Percentiles rank a stretch among this genome's conserved stretches.
Evolutionary conservation across 2,329 filamentous ascomycete species (phyloP).

Genomic region (Penicillium verrucosum): DNA sequence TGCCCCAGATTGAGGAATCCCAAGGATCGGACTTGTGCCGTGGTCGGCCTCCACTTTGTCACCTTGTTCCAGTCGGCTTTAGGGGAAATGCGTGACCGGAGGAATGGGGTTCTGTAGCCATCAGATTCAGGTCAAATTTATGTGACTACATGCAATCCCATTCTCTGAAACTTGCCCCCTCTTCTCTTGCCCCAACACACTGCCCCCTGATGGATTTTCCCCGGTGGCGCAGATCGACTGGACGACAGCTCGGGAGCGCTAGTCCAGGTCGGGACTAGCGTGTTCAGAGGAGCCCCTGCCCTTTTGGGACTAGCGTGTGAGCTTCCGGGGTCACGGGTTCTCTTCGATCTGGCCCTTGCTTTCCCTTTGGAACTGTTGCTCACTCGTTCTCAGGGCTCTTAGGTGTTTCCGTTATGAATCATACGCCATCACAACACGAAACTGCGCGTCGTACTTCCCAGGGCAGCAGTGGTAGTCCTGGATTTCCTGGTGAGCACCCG

Average conservation of each 20-base stretch:
- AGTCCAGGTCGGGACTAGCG: slow-evolving; percentile 26
- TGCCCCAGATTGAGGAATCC: slow-evolving; percentile 20
- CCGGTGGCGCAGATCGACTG: slow-evolving; percentile 31
- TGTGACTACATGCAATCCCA: background rate
- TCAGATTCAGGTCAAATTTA: background rate
- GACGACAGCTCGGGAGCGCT: slow-evolving; percentile 36
- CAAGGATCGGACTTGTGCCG: slow-evolving; percentile 24
- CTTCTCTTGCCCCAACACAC: slow-evolving; percentile 3
- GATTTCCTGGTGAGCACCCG: slow-evolving; percentile 37
- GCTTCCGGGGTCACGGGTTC: slow-evolving; percentile 39
- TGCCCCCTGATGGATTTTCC: slow-evolving; percentile 18
- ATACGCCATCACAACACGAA: slow-evolving; percentile 28
- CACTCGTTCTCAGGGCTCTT: slow-evolving; percentile 13
- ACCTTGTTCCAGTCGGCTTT: background rate
- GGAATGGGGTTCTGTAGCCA: background rate
- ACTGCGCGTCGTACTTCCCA: slow-evolving; percentile 35
- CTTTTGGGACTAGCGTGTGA: slow-evolving; percentile 30
- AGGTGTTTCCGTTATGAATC: slow-evolving; percentile 36
- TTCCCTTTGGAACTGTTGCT: slow-evolving; percentile 22
- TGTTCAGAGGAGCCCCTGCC: slow-evolving; percentile 18
- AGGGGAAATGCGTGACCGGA: background rate
- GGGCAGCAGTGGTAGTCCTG: slow-evolving; percentile 37
- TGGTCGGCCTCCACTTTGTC: slow-evolving; percentile 17
- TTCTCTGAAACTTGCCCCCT: background rate
- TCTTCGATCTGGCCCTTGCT: slow-evolving; percentile 17